A percentile compares a stretch with the other conserved stretches of the same genome.
Evolutionary conservation across 169 alveolate species (phyloP).

Genomic region (Toxoplasma gondii): DNA sequence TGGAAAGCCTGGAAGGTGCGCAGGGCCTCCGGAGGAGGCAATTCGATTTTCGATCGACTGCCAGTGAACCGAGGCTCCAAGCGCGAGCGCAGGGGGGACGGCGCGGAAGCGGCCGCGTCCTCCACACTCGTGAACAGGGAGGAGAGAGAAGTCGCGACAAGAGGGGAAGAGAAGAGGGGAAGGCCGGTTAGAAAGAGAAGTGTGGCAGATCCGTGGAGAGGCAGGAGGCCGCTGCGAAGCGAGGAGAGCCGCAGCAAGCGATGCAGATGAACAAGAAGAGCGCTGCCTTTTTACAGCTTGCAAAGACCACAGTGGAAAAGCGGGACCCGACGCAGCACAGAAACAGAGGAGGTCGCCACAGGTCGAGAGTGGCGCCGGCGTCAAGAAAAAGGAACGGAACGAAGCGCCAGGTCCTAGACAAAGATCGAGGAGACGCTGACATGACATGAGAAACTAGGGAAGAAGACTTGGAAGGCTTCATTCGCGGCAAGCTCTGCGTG

Average conservation of each 20-base stretch:
- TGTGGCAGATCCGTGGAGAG: not conserved
- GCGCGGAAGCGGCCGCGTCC: slow-evolving; percentile 46
- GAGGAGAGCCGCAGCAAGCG: not conserved
- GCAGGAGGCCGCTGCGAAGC: not conserved
- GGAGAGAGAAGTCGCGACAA: not conserved
- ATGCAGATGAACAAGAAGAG: too few relatives aligned
- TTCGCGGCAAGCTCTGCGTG: too few relatives aligned
- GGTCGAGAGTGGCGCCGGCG: not conserved
- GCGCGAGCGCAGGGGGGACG: not conserved
- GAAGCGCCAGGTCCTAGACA: too few relatives aligned
- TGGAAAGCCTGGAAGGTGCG: not conserved
- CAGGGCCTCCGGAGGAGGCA: not conserved
- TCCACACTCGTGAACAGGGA: not conserved
- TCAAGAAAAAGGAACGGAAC: not conserved
- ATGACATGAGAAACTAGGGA: too few relatives aligned
- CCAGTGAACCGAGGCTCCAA: slow-evolving; percentile 20
- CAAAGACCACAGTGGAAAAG: too few relatives aligned
- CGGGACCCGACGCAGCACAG: too few relatives aligned
- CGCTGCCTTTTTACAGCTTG: too few relatives aligned
- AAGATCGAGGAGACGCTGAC: too few relatives aligned
- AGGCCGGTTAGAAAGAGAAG: not conserved
- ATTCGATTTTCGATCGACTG: slow-evolving; percentile 26
- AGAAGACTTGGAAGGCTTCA: too few relatives aligned
- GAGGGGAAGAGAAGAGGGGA: not conserved
- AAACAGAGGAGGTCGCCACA: too few relatives aligned